Evolutionary conservation across 2,329 filamentous ascomycete species (phyloP).

Genomic region (Aspergillus piperis): DNA sequence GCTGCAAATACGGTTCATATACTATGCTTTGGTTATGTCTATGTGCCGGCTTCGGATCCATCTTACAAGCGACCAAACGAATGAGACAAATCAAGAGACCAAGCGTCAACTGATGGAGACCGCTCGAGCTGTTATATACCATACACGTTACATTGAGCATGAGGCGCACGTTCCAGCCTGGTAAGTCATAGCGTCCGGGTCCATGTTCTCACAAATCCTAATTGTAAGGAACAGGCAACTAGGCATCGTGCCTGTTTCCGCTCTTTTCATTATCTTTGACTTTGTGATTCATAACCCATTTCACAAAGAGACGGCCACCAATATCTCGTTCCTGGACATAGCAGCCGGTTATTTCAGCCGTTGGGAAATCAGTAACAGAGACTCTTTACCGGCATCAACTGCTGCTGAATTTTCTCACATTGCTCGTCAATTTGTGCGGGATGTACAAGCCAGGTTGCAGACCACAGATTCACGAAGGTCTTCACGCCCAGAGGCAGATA

Average conservation of each 20-base stretch:
- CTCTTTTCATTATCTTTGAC: conserved; percentile 47
- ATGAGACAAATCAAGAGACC: not conserved
- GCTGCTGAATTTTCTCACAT: conserved; percentile 46
- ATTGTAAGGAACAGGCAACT: conserved; percentile 26
- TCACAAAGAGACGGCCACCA: conserved; percentile 37
- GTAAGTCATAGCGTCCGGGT: conserved; percentile 25
- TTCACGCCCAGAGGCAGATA: not conserved
- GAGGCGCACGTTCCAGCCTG: conserved; percentile 35
- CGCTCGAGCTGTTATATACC: not conserved
- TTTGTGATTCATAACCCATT: conserved; percentile 42
- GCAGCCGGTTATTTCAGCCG: conserved; percentile 47
- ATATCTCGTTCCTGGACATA: conserved; percentile 46
- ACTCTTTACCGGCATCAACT: conserved; percentile 40
- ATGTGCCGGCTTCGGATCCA: not conserved
- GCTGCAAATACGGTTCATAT: not conserved
- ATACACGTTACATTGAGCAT: not conserved
- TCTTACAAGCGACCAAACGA: not conserved
- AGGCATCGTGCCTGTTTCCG: conserved; percentile 40
- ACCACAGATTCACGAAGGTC: not conserved
- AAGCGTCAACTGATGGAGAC: not conserved
- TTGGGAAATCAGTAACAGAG: conserved; percentile 41
- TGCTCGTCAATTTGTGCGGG: conserved; percentile 43
- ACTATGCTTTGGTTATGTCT: not conserved
- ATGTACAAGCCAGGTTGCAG: not conserved
- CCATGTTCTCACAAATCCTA: not conserved